Base-by-base conservation (phyloP, 495 filamentous ascomycete genomes). In the Pyrenula massariospora region DNA sequence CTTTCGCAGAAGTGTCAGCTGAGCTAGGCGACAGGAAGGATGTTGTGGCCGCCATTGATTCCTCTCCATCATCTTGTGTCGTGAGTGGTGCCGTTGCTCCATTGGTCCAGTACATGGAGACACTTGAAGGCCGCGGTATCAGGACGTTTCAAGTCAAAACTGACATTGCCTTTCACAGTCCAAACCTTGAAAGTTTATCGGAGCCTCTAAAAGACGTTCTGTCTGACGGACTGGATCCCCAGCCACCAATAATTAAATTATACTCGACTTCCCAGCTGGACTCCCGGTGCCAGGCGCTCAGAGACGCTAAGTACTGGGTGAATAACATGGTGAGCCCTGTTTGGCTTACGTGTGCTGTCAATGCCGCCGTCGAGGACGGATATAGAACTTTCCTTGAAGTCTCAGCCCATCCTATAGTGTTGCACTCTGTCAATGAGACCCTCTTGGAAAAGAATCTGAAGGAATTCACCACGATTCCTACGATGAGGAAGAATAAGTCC, bases 31-130 rank as follows among this genome's bases (percentile, higher is more conserved):
- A 49, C 2, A 50, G 58, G 10, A 15, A n/a, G 1, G 62, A 70
- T 50, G 48, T 76, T 20, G 61, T 31, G 59, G 74, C 57, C 59
- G 76, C 65, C 58, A 82, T 62, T 49, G 59, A 76, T 57, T 69
- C 74, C 0, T 77, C 74, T 1, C 69, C 73, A 2, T 64, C 64
- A 53, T 66, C 61, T 56, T 77, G 62, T 66, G 75, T 59, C 36
- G 63, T 63, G 57, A 77, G 61, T 10, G 68, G 73, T 36, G 25
- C 62, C 2, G 56, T 53, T 0, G 56, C 62, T 5, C 58, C 62
- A 1, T 49, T 75, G 11, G 54, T 55, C 1, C 54, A 58, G 22
- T 59, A 62, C 10, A 48, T 55, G 10, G 57, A 61, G 22, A 24
- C 19, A 0, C 60, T 48, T 19, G 58, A 67, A 48, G 51, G 12